Evolutionary conservation across 1,284 basidiomycete species (phyloP).

Genomic region (Cystobasidium sp.): DNA sequence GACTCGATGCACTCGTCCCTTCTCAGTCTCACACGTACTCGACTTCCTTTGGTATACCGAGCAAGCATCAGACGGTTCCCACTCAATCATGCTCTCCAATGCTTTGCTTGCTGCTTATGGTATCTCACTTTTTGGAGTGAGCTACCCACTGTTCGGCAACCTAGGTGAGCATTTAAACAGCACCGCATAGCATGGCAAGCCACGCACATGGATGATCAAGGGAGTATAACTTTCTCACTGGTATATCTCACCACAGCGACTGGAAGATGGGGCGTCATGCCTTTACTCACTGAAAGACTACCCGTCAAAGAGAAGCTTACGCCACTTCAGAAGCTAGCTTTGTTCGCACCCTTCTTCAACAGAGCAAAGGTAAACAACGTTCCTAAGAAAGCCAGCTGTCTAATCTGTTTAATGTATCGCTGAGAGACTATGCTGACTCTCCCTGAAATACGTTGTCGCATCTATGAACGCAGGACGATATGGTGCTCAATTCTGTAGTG

Average conservation of each 20-base stretch:
- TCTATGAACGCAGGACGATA: conserved; percentile 5
- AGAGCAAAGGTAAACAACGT: conserved; percentile 1
- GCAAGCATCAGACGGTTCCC: not conserved
- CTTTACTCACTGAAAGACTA: not conserved
- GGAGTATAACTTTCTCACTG: not conserved
- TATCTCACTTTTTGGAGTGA: conserved; percentile 8
- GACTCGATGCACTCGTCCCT: no score
- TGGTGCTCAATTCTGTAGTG: not conserved
- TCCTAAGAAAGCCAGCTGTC: not conserved
- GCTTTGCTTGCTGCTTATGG: conserved; percentile 8
- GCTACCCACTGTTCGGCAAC: conserved; percentile 21
- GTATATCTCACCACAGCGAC: not conserved
- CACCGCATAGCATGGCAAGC: no score
- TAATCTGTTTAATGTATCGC: no score
- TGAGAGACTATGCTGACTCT: no score
- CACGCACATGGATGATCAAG: no score
- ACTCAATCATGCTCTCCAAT: conserved; percentile 10
- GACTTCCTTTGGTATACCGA: no score
- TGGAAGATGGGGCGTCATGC: conserved; percentile 22
- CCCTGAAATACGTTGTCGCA: not conserved
- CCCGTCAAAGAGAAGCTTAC: conserved; percentile 17
- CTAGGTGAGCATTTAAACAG: not conserved
- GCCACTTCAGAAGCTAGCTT: not conserved
- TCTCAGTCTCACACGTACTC: no score
- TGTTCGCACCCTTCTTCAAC: conserved; percentile 16